A percentile compares a stretch with the other conserved stretches of the same genome.
Conservation (phyloP, 257 asterid species). For the Handroanthus guayacan region DNA sequence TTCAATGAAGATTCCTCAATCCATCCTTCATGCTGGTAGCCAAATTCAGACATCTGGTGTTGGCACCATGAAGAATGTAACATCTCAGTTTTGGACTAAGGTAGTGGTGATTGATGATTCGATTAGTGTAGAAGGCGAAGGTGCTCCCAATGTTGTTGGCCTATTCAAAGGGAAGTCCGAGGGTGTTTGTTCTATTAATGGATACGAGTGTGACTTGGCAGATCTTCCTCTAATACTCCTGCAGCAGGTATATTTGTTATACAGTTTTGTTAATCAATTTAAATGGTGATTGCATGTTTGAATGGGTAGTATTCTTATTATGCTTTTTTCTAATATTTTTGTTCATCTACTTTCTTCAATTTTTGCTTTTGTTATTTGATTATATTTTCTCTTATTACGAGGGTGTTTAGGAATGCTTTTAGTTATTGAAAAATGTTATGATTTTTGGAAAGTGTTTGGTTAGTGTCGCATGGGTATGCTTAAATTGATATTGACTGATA, state of each 20-base stretch:
- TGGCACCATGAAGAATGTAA: slow-evolving; percentile 50
- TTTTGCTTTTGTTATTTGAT: neutral
- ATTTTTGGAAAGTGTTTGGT: too few species aligned
- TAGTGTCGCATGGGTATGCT: slow-evolving; percentile 1
- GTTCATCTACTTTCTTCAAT: neutral
- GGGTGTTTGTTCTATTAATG: slow-evolving; percentile 55
- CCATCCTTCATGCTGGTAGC: slow-evolving; percentile 69
- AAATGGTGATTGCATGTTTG: slow-evolving; percentile 5
- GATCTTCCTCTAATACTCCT: slow-evolving; percentile 88
- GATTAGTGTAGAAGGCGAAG: slow-evolving; percentile 94
- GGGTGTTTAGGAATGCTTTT: too few species aligned
- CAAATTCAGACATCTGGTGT: slow-evolving; percentile 50
- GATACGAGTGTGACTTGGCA: slow-evolving; percentile 82
- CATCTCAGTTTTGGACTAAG: slow-evolving; percentile 82
- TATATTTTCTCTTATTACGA: neutral
- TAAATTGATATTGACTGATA: neutral
- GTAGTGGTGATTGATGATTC: slow-evolving; percentile 84
- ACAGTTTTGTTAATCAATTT: slow-evolving; percentile 8
- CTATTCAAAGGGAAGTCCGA: slow-evolving; percentile 83
- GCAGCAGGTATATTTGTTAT: slow-evolving; percentile 71
- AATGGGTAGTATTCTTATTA: neutral
- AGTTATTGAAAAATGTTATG: too few species aligned
- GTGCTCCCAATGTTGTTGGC: slow-evolving; percentile 87
- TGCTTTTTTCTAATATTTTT: neutral
- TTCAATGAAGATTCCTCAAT: slow-evolving; percentile 79